Evolutionary conservation across 2,329 filamentous ascomycete genomes (phyloP), one percentile per base, ranked within the genome.

Genomic region (Lachnellula arida): DNA sequence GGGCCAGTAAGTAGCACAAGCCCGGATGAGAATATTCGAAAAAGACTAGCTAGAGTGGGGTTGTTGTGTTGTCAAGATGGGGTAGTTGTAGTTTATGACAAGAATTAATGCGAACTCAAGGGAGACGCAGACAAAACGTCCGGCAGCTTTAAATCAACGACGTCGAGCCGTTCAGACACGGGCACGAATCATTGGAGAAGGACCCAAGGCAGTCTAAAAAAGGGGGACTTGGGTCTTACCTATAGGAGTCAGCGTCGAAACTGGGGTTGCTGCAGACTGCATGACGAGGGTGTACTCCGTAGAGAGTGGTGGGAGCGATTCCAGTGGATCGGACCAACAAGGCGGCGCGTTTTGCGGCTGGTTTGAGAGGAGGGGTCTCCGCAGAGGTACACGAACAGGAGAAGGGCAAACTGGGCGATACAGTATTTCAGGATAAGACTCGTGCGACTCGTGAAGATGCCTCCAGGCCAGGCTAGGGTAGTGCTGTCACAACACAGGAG

Each of bases 211-310:
- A 15, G 43, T 28, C 44, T n/a, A 3, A 19, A 37, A 47, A 43
- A 56, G 35, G 56, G 56, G 56, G 51, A 56, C 23, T 51, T 47
- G 54, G 53, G 39, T 57, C 66, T 63, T 48, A 67, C 66, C 66
- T 64, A 67, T 64, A 51, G 66, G 65, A 15, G 59, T 58, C 39
- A 67, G 58, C 48, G 62, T 49, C 51, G 64, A 63, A 11, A 43
- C 40, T 35, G 54, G 39, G 32, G 34, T 35, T 40, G 50, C 60
- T 54, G 62, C 62, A 62, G 65, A 55, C 63, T 65, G 63, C 64
- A 66, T 67, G 57, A 56, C 53, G 46, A 35, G 25, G 46, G 34
- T 32, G 46, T 32, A 48, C 12, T 22, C 15, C 14, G 43, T 15
- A 28, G 44, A 32, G 44, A 15, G 15, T 17, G 39, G 39, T 42